Percentiles rank a stretch among this genome's conserved stretches.
These are phyloP conservation scores for Triticum dicoccoides DNA, from an alignment of 176 grass and related monocot species.

Conservation along the genomic window DNA sequence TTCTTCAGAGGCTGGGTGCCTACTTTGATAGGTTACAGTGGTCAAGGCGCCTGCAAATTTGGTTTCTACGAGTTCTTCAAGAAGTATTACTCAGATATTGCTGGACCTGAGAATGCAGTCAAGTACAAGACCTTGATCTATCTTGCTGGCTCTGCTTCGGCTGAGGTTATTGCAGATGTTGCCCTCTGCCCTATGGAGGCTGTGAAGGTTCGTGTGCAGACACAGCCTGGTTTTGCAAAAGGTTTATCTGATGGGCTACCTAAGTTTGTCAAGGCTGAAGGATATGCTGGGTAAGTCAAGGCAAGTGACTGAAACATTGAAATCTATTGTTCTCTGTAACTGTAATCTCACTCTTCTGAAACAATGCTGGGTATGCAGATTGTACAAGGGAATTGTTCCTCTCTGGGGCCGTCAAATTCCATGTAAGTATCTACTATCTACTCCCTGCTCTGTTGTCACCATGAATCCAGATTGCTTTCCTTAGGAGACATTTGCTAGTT, in stretches of 20 bases:
- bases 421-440: conserved; percentile 42
- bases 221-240: conserved; percentile 66
- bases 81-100: conserved; percentile 69
- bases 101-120: conserved; percentile 57
- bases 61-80: conserved; percentile 86
- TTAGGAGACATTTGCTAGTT: background rate
- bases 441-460: background rate
- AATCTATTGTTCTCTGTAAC: background rate
- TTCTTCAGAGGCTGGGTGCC: conserved; percentile 83
- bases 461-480: background rate
- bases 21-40: conserved; percentile 68
- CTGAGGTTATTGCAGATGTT: conserved; percentile 71
- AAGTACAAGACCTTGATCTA: conserved; percentile 88
- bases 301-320: background rate
- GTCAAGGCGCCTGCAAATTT: conserved; percentile 68
- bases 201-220: conserved; percentile 76
- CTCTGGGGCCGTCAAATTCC: conserved; percentile 83
- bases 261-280: conserved; percentile 72
- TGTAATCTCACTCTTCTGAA: background rate
- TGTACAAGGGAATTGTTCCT: conserved; percentile 84
- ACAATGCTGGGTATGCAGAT: conserved; percentile 42
- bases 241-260: conserved; percentile 76
- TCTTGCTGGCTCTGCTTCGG: conserved; percentile 66
- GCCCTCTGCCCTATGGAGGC: conserved; percentile 89
- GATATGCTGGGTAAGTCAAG: conserved; percentile 57